Evolutionary conservation across 176 grass and related monocot genomes (phyloP).

Genomic region (Aegilops speltoides): DNA sequence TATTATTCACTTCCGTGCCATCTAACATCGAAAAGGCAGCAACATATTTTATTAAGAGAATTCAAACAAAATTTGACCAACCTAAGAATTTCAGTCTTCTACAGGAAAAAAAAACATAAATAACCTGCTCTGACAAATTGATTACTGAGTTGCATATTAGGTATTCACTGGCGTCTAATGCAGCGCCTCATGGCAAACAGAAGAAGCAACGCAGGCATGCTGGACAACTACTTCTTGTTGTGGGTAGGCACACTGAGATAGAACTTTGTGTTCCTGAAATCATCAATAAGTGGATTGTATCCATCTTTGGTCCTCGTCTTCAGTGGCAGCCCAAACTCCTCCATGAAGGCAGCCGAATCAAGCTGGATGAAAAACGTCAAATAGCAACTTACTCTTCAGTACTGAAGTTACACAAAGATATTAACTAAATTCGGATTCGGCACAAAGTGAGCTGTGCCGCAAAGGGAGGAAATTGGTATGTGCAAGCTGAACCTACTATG

Average conservation of each 20-base stretch:
- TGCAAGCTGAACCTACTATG: slow-evolving; percentile 58
- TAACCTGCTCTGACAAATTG: neutral
- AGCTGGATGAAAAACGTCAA: slow-evolving; percentile 47
- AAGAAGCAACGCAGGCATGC: neutral
- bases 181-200: neutral
- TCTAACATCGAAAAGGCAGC: neutral
- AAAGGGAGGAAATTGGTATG: neutral
- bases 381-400: slow-evolving; percentile 18
- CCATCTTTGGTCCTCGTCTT: slow-evolving; percentile 93
- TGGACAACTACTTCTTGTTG: slow-evolving; percentile 45
- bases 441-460: neutral
- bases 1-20: neutral
- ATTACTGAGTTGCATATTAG: neutral
- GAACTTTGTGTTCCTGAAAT: slow-evolving; percentile 96
- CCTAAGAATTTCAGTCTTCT: neutral
- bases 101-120: neutral
- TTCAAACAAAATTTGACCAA: neutral
- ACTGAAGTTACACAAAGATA: neutral
- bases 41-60: neutral
- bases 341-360: slow-evolving; percentile 81
- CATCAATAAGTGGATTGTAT: slow-evolving; percentile 89
- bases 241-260: slow-evolving; percentile 91
- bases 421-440: neutral
- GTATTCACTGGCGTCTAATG: neutral
- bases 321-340: slow-evolving; percentile 85